These are phyloP conservation scores for Biscutella laevigata DNA, from an alignment of 441 rosid genomes.

Conservation along the genomic window DNA sequence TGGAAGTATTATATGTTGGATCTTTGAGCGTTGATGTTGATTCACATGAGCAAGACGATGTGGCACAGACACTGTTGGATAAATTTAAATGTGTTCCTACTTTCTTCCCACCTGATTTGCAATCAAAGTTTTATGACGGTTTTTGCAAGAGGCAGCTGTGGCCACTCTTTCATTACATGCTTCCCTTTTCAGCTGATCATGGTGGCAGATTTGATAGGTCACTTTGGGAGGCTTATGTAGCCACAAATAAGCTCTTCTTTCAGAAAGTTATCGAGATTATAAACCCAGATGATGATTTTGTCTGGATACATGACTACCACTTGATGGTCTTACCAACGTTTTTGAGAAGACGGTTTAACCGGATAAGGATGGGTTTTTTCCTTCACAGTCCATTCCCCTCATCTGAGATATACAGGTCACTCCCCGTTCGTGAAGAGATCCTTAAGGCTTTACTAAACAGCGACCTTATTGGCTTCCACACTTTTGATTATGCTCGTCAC, in stretches of 20 bases:
- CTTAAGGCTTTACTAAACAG: constrained; percentile 40
- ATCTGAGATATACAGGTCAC: constrained; percentile 42
- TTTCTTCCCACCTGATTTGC: constrained; percentile 36
- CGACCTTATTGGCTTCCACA: constrained; percentile 48
- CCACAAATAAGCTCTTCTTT: constrained; percentile 39
- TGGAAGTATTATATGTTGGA: constrained; percentile 45
- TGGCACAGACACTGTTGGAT: constrained; percentile 38
- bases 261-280: constrained; percentile 41
- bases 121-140: constrained; percentile 35
- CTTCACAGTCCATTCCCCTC: constrained; percentile 50
- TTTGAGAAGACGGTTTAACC: constrained; percentile 39
- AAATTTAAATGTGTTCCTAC: constrained; percentile 42
- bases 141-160: constrained; percentile 47
- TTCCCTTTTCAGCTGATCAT: constrained; percentile 40
- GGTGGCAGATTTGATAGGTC: constrained; percentile 46
- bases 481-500: constrained; percentile 32
- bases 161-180: constrained; percentile 49
- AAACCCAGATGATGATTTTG: constrained; percentile 43
- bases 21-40: constrained; percentile 35
- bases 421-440: constrained; percentile 45
- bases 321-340: constrained; percentile 47
- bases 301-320: constrained; percentile 52
- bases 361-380: constrained; percentile 45
- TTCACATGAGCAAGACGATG: constrained; percentile 40
- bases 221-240: constrained; percentile 45